Evolutionary conservation across 176 grass and related monocot genomes (phyloP), one percentile per base, ranked within the genome.

Genomic region (Carex myosuroides): DNA sequence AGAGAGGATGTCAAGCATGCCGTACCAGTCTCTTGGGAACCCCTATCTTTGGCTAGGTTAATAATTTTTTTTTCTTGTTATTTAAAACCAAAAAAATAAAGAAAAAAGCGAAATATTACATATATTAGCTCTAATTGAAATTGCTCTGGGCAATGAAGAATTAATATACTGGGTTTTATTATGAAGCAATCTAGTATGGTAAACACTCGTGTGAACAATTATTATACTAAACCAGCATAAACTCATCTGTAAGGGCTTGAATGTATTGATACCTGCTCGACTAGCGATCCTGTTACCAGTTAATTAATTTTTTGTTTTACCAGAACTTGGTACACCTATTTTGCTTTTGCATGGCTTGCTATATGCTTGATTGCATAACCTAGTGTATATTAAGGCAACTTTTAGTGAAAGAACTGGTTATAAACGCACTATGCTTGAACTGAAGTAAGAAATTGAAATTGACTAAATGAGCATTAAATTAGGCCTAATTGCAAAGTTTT

Each of bases 21-120:
- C 21, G 77, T 94, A 52, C 92, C 92, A 6, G 44, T 16, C 20
- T 84, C 89, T 61, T 94, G 92, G 92, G 89, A 94, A 22, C 89
- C 92, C 11, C 87, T 84, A 56, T 89, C 85, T 17, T 79, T 94
- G 70, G 76, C 89, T 74, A 94, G 89, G 92, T 91, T 80, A 46
- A 64, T 54, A 30, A 83, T 35, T 78, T 65, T 26, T 80, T 29
- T 39, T 81, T 59, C 32, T 26, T 73, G n/a, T 46, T 22, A 41
- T 62, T 62, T 8, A 10, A 9, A 22, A 22, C 8, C 20, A 24
- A 62, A 12, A 50, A 50, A 50, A 50, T 50, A 50, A 50, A 2
- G 46, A 50, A 50, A 50, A 50, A 55, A 73, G 41, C 1, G 20
- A 76, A 55, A 8, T 29, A 16, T 6, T 54, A 76, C 13, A 39